Evolutionary conservation across 225 moss, liverwort and hornwort species (phyloP).

Genomic region (Ulota crispa): DNA sequence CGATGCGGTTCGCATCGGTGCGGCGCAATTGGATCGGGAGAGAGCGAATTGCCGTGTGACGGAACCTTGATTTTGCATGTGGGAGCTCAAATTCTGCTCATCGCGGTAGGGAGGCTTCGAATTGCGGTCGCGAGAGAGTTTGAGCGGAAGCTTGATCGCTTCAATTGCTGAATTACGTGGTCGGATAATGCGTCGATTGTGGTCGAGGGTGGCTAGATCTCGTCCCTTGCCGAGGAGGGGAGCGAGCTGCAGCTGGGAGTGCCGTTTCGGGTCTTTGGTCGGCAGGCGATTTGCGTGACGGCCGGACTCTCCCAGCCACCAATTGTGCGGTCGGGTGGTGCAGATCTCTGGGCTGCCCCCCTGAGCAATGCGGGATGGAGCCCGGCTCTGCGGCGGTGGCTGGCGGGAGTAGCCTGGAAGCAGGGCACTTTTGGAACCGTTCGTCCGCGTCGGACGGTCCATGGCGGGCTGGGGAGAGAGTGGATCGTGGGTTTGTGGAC

Average conservation of each 20-base stretch:
- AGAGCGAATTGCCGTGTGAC: constrained; percentile 31
- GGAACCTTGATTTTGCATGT: constrained; percentile 36
- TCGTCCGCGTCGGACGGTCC: neutral
- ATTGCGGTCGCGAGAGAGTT: constrained; percentile 24
- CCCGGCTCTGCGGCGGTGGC: constrained; percentile 11
- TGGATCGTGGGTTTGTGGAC: neutral
- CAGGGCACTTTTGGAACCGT: constrained; percentile 4
- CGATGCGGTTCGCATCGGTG: constrained; percentile 35
- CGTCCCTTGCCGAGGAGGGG: neutral
- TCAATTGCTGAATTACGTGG: constrained; percentile 34
- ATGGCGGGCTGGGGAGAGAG: constrained; percentile 5
- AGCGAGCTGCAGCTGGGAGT: constrained; percentile 30
- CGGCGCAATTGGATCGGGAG: constrained; percentile 42
- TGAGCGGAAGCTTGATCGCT: neutral
- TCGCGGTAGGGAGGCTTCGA: constrained; percentile 29
- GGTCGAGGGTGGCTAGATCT: constrained; percentile 35
- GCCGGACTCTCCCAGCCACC: neutral
- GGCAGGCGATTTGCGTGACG: constrained; percentile 17
- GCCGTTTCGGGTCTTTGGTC: neutral
- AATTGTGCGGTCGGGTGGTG: constrained; percentile 10
- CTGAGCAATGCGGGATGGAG: constrained; percentile 27
- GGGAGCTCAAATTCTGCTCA: constrained; percentile 37
- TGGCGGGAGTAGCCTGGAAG: neutral
- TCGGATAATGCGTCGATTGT: neutral
- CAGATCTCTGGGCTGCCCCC: neutral